phyloP scores from a whole-genome alignment of 257 asterid species.

The Ajuga chamaepitys region DNA sequence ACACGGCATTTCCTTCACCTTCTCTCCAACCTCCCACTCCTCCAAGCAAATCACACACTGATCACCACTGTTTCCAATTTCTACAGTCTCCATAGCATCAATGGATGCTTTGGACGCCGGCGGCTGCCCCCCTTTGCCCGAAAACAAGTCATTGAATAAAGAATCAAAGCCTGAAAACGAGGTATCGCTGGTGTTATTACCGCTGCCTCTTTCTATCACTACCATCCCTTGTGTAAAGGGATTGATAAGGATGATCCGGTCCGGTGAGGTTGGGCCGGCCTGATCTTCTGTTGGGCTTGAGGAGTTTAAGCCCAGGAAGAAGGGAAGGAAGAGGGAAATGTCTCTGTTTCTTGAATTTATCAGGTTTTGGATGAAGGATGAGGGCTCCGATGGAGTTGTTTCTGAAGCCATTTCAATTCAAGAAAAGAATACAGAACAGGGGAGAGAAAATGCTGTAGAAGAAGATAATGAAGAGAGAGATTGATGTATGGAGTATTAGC shows the following conservation, averaged over 20 bases:
- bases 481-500: neutral
- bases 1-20: slow-evolving; percentile 70
- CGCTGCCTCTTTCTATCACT: slow-evolving; percentile 28
- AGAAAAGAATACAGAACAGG: neutral
- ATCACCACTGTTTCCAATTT: slow-evolving; percentile 18
- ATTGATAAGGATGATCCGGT: slow-evolving; percentile 46
- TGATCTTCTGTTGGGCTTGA: slow-evolving; percentile 11
- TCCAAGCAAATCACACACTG: slow-evolving; percentile 71
- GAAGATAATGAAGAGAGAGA: neutral
- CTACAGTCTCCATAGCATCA: slow-evolving; percentile 43
- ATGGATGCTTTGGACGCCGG: slow-evolving; percentile 75
- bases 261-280: slow-evolving; percentile 12
- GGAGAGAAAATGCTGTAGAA: neutral
- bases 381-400: slow-evolving; percentile 12
- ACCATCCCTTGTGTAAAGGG: slow-evolving; percentile 57
- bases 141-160: slow-evolving; percentile 27
- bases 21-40: slow-evolving; percentile 39
- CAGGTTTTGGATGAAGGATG: slow-evolving; percentile 27
- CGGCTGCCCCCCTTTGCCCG: slow-evolving; percentile 41
- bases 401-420: slow-evolving; percentile 42
- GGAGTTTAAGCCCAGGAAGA: slow-evolving; percentile 30
- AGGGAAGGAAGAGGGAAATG: slow-evolving; percentile 35
- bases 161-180: slow-evolving; percentile 25
- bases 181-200: neutral
- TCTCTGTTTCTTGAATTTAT: slow-evolving; percentile 40